Percentiles rank a stretch among this genome's conserved stretches.
Conservation (phyloP, 345 rosid genomes). For the Brassica incana region DNA sequence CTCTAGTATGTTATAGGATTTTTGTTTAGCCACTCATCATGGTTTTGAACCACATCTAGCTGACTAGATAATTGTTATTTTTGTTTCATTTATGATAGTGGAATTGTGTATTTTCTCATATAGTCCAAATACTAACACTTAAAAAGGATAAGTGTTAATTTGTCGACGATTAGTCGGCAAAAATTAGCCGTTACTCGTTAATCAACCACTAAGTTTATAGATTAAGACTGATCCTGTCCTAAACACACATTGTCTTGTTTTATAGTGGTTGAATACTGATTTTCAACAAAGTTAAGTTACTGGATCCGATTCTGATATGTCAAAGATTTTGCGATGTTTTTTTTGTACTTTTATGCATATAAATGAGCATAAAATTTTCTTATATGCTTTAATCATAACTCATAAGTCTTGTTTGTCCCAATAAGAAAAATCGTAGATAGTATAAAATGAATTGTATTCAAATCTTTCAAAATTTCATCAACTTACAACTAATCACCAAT, state of each 20-base stretch:
- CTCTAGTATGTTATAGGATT: not conserved
- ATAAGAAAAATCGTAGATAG: not conserved
- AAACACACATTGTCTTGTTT: not conserved
- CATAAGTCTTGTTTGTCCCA: not conserved
- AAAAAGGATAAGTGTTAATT: not conserved
- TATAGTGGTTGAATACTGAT: not conserved
- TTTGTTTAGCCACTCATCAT: not conserved
- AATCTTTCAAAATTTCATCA: slow-evolving; percentile 29
- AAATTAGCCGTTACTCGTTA: slow-evolving; percentile 17
- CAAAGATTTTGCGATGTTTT: not conserved
- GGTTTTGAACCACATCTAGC: not conserved
- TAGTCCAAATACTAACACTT: not conserved
- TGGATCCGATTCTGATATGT: not conserved
- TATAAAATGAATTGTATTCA: slow-evolving; percentile 32
- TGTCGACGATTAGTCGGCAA: slow-evolving; percentile 16
- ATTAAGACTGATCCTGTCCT: not conserved
- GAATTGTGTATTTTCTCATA: not conserved
- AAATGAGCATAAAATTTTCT: not conserved
- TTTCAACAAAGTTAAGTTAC: not conserved
- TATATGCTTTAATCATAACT: not conserved
- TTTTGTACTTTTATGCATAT: not conserved
- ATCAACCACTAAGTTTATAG: not conserved
- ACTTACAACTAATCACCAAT: slow-evolving; percentile 25
- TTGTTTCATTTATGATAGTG: not conserved
- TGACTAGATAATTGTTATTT: slow-evolving; percentile 9